phyloP scores from a whole-genome alignment of 2,329 filamentous ascomycete species.

The Colletotrichum brevisporum region DNA sequence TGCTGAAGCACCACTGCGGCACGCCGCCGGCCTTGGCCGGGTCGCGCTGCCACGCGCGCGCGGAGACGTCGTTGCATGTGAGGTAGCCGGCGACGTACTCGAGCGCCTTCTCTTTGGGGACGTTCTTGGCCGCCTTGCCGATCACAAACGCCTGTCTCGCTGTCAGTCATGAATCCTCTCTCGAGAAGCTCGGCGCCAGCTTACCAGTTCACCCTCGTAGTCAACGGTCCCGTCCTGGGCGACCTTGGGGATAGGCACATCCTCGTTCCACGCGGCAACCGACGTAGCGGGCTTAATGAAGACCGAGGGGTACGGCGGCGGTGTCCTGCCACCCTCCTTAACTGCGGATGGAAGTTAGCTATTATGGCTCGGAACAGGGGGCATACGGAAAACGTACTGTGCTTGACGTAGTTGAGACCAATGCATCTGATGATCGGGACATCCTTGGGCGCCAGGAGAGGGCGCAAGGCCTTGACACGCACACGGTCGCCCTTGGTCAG shows the following conservation, averaged over 20 bases:
- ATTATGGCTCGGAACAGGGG: background rate
- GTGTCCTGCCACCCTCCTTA: constrained; percentile 65
- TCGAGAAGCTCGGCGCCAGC: background rate
- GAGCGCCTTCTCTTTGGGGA: constrained; percentile 59
- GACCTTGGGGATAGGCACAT: constrained; percentile 62
- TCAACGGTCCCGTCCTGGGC: constrained; percentile 62
- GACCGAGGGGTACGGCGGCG: constrained; percentile 63
- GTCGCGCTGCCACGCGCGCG: constrained; percentile 66
- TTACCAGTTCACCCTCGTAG: constrained; percentile 64
- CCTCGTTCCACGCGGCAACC: constrained; percentile 52
- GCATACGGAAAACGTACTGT: constrained; percentile 46
- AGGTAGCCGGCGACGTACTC: constrained; percentile 62
- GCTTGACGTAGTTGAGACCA: constrained; percentile 54
- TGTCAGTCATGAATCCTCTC: background rate
- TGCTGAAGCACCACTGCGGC: constrained; percentile 70
- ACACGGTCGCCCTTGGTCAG: constrained; percentile 47
- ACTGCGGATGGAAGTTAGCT: constrained; percentile 51
- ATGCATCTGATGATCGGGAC: constrained; percentile 54
- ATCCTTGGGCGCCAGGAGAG: constrained; percentile 48
- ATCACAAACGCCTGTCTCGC: constrained; percentile 61
- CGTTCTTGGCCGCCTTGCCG: constrained; percentile 66
- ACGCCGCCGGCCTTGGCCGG: constrained; percentile 56
- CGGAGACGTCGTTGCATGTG: constrained; percentile 68
- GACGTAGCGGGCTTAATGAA: constrained; percentile 65
- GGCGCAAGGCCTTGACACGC: constrained; percentile 49